Base-by-base conservation (phyloP, 495 filamentous ascomycete species). In the Xylaria sp. region DNA sequence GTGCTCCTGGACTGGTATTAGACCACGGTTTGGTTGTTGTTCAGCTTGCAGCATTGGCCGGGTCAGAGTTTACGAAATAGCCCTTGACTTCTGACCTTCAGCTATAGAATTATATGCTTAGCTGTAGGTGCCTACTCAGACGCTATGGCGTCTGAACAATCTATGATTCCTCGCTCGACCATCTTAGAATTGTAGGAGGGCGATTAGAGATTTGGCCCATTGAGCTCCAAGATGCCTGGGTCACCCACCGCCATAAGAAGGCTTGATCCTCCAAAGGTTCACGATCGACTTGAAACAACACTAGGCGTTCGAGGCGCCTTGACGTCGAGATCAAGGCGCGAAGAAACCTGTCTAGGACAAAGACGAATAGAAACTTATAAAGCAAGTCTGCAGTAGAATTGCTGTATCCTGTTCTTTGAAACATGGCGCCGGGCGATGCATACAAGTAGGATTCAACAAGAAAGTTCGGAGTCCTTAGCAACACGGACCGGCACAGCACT, bases 401-500 rank as follows among this genome's bases (percentile, higher is more conserved):
- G 21, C 31, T 5, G 21, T 48, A 17, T 21, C 5, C 15, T 52
- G 62, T 46, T 65, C 8, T 26, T 65, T 55, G 48, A 67, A 67
- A 67, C 64, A 67, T 55, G 5, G 55, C n/a, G 0, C 8, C 1
- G 24, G 11, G 37, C 43, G 37, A 61, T 17, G 26, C 26, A 24
- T 55, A 52, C 1, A 29, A 26, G 26, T 14, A 55, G 24, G 50
- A 61, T 21, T 41, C 58, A 41, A 33, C 24, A 1, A 43, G 37
- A 43, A 46, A 48, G 24, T 29, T 63, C 41, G 61, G 41, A 31
- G 21, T 63, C 53, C 61, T 63, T 63, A 5, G 63, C n/a, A 29
- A 24, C 3, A 31, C 19, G 19, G 46, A 52, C 19, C 11, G 19
- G n/a, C 15, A 15, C 35, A 31, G 24, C 29, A 14, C 43, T 48